These are phyloP conservation scores for Fagus crenata DNA, from an alignment of 306 rosid genomes.

Conservation along the genomic window DNA sequence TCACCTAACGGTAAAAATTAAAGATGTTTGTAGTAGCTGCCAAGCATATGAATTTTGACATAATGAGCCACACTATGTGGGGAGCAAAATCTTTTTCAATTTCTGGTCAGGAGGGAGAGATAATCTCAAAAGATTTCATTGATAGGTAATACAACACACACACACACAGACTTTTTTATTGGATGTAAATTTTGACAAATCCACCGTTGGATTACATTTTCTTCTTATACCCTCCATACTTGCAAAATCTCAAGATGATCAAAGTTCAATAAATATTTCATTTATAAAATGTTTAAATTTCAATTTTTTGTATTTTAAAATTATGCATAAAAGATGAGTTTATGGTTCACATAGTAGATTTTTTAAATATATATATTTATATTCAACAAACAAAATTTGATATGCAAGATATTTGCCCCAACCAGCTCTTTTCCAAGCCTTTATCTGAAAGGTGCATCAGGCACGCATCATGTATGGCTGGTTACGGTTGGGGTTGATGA, in stretches of 20 bases:
- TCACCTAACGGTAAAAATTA: neutral
- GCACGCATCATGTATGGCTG: neutral
- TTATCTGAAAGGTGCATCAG: neutral
- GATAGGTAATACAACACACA: neutral
- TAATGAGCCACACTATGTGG: neutral
- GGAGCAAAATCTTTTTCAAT: neutral
- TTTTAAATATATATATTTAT: too few species aligned
- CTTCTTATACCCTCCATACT: too few species aligned
- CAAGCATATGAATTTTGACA: neutral
- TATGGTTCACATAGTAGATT: too few species aligned
- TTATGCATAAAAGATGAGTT: too few species aligned
- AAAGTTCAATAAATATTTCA: too few species aligned
- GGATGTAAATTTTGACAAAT: too few species aligned
- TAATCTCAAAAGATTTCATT: neutral
- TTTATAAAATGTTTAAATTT: too few species aligned
- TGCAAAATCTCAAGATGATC: too few species aligned
- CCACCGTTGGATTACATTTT: too few species aligned
- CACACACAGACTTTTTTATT: too few species aligned
- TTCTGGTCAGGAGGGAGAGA: neutral
- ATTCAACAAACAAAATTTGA: neutral
- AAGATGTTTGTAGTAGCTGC: neutral
- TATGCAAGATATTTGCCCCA: neutral
- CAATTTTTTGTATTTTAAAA: too few species aligned
- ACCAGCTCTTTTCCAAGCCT: neutral
- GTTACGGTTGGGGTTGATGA: neutral